Conservation (phyloP, 2,329 filamentous ascomycete species). For the Teratosphaeria zuluensis region DNA sequence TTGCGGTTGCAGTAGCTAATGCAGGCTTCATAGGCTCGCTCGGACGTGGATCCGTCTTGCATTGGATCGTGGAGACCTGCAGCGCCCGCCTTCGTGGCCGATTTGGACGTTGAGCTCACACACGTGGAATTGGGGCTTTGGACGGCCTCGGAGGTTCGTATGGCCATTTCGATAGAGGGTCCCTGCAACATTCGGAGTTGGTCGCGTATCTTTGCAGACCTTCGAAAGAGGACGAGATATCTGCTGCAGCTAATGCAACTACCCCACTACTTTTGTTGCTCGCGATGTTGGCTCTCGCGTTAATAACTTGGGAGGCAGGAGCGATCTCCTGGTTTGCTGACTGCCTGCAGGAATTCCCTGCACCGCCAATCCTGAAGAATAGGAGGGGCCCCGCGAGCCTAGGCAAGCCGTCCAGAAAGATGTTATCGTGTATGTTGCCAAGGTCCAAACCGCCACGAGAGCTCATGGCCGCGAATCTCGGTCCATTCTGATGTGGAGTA, state of each 20-base stretch:
- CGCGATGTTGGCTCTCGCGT: neutral
- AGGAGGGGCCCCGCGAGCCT: too few relatives aligned
- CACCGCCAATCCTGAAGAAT: too few relatives aligned
- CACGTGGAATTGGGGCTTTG: slow-evolving; percentile 9
- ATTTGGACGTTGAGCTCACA: slow-evolving; percentile 24
- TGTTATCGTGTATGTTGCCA: too few relatives aligned
- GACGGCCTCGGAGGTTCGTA: neutral
- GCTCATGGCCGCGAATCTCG: too few relatives aligned
- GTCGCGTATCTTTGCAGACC: neutral
- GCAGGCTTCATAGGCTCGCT: slow-evolving; percentile 12
- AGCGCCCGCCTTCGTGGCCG: slow-evolving; percentile 27
- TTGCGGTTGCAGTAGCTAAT: neutral
- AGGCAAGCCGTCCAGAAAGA: too few relatives aligned
- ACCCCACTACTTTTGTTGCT: neutral
- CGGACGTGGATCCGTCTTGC: slow-evolving; percentile 14
- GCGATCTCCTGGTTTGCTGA: too few relatives aligned
- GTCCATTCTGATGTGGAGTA: too few relatives aligned
- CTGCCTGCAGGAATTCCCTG: too few relatives aligned
- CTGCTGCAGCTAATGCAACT: neutral
- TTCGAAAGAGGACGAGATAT: neutral
- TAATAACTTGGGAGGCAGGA: neutral
- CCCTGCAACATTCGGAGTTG: neutral
- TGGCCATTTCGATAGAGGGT: too few relatives aligned
- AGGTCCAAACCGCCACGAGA: too few relatives aligned
- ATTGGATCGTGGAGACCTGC: slow-evolving; percentile 17